Conservation (phyloP, 495 filamentous ascomycete species). For the Recurvomyces mirabilis region DNA sequence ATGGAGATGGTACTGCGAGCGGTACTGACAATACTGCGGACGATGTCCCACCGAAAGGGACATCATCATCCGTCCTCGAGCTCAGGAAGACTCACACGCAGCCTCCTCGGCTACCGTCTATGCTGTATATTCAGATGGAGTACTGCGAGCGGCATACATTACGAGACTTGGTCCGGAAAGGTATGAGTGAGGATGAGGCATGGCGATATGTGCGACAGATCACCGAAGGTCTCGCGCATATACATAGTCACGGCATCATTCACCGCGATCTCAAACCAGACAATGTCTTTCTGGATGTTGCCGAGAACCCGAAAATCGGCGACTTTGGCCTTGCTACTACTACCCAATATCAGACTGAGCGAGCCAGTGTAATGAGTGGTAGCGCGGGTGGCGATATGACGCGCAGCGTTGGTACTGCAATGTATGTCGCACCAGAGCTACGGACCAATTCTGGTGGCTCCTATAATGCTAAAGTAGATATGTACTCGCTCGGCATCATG, state of each 20-base stretch:
- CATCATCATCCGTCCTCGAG: not conserved
- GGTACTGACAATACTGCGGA: not conserved
- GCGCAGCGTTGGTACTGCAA: constrained; percentile 82
- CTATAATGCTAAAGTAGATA: constrained; percentile 93
- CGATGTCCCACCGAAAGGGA: constrained; percentile 1
- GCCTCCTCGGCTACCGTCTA: constrained; percentile 22
- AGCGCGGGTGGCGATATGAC: constrained; percentile 51
- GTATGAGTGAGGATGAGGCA: constrained; percentile 60
- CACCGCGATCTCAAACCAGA: constrained; percentile 97
- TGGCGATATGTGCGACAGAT: constrained; percentile 92
- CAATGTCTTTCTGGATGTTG: constrained; percentile 89
- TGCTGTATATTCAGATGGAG: constrained; percentile 87
- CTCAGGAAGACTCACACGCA: constrained; percentile 8
- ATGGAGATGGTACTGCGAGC: constrained; percentile 26
- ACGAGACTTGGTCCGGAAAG: constrained; percentile 75
- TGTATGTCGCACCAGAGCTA: constrained; percentile 91
- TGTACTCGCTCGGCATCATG: constrained; percentile 95
- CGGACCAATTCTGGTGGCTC: constrained; percentile 55
- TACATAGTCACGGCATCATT: constrained; percentile 84
- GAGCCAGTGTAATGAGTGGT: constrained; percentile 35
- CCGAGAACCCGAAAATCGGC: constrained; percentile 84
- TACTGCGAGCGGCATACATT: constrained; percentile 94
- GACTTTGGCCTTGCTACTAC: constrained; percentile 93
- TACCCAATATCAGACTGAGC: constrained; percentile 50
- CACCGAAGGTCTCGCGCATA: constrained; percentile 79